phyloP scores from a whole-genome alignment of 2,329 filamentous ascomycete species.

The Lachnellula cervina region DNA sequence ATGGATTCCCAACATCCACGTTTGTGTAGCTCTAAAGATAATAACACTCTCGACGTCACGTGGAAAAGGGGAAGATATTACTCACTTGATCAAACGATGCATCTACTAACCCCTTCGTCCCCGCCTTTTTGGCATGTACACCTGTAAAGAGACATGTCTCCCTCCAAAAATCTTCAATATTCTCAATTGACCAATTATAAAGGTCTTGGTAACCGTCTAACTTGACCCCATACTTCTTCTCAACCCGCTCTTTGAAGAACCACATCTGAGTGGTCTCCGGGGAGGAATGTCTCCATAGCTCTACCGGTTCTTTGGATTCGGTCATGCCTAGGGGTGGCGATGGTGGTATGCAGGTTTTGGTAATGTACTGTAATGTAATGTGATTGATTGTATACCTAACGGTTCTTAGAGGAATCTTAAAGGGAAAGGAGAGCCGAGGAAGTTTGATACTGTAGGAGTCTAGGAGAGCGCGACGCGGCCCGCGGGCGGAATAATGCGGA shows the following conservation, averaged over 20 bases:
- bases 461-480: background rate
- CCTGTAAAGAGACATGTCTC: conserved; percentile 54
- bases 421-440: background rate
- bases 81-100: conserved; percentile 5
- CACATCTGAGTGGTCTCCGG: conserved; percentile 66
- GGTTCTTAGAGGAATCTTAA: background rate
- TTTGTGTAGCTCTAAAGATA: background rate
- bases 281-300: conserved; percentile 67
- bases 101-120: background rate
- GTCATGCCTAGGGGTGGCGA: background rate
- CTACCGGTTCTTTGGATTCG: conserved; percentile 25
- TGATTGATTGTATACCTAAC: background rate
- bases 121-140: conserved; percentile 1
- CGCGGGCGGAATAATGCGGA: too few relatives aligned
- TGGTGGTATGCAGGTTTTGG: background rate
- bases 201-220: conserved; percentile 66
- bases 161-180: conserved; percentile 74
- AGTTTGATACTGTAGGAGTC: too few relatives aligned
- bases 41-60: background rate
- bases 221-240: conserved; percentile 57
- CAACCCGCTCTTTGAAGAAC: conserved; percentile 65
- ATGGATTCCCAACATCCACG: background rate
- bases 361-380: background rate
- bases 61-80: background rate
- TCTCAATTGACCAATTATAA: conserved; percentile 79